Base-by-base conservation (phyloP, 1,139 yeast genomes). In the Yarrowia galli region DNA sequence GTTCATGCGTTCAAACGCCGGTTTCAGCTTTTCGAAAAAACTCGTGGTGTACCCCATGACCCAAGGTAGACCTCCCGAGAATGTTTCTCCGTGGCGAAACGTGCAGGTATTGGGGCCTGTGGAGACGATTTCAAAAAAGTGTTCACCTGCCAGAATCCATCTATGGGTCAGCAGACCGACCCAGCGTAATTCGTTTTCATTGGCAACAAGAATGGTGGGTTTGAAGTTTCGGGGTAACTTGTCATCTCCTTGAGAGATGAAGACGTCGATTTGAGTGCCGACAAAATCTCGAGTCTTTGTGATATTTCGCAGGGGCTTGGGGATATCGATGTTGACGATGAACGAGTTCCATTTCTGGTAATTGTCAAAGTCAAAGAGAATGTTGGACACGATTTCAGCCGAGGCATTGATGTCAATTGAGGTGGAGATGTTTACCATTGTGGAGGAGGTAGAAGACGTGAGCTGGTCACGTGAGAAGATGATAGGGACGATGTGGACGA, bases 271-370 rank as follows among this genome's bases (percentile, higher is more conserved):
- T 20, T 43, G 20, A 5, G 49, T 28, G n/a, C 64, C 64, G 20
- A 58, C 64, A 12, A 58, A 43, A 8, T 58, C 64, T 9, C 28
- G 20, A 1, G 4, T 28, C 22, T 58, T 43, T 28, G 51, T 58
- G 42, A 32, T 20, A 15, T 43, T 16, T 9, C 64, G 6, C 36
- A 25, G 16, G 10, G 51, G 40, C 7, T 58, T 43, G 18, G 64
- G 66, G 15, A 36, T 22, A 2, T 61, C 66, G 7, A 61, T 23
- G n/a, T 61, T 46, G 10, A 61, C 56, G 18, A 61, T 15, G 13
- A 61, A 61, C 56, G 66, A 61, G 56, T 61, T 61, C 66, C 66
- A 61, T 46, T 48, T 61, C 3, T 23, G 35, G 56, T 46, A 61
- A 12, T 46, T 48, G 36, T 61, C 56, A 25, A 61, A 61, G 22